Base-by-base conservation (phyloP, 768 basidiomycete species). In the Tricholomella constricta region DNA sequence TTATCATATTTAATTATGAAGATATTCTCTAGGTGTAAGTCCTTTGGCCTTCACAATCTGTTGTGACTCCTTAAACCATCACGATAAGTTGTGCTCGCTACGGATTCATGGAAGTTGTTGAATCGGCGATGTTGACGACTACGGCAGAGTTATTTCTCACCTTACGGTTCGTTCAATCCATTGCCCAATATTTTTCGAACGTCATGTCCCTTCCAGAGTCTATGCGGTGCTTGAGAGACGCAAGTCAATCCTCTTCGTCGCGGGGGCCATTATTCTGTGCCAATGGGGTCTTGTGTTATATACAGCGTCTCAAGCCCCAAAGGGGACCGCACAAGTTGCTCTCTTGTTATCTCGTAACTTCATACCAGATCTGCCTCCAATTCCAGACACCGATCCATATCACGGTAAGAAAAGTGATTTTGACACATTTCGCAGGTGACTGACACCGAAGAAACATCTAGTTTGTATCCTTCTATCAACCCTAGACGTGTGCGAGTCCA, bases 271-370 rank as follows among this genome's bases (percentile, higher is more conserved):
- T 6, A 31, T 52, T 14, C 11, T 52, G 1, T 36, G n/a, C 25
- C 55, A 56, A 40, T 56, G 50, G 45, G 42, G 11, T 6, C 44
- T 63, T 11, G 45, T 38, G 1, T 7, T 58, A 0, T 56, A 54
- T 15, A 34, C 23, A 1, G 19, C 44, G 41, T 54, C 53, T 1
- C 53, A 54, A 17, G 31, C 48, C 20, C 45, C 42, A 4, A 32
- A 23, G 44, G 53, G 48, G 37, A 37, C 48, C 5, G 42, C 27
- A 5, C 35, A 40, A 15, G 41, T 42, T 14, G 48, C 36, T 15
- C 40, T 54, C 2, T 49, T 54, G 42, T 25, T 40, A 5, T n/a
- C 37, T 19, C 37, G 50, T 10, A 11, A 6, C 17, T 2, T 6
- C 14, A 44, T 26, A 27, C 36, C 42, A n/a, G 11, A 20, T 32